Percentiles rank a stretch among this genome's conserved stretches.
Evolutionary conservation across 2,329 filamentous ascomycete genomes (phyloP).

Genomic region (Talaromyces sp.): DNA sequence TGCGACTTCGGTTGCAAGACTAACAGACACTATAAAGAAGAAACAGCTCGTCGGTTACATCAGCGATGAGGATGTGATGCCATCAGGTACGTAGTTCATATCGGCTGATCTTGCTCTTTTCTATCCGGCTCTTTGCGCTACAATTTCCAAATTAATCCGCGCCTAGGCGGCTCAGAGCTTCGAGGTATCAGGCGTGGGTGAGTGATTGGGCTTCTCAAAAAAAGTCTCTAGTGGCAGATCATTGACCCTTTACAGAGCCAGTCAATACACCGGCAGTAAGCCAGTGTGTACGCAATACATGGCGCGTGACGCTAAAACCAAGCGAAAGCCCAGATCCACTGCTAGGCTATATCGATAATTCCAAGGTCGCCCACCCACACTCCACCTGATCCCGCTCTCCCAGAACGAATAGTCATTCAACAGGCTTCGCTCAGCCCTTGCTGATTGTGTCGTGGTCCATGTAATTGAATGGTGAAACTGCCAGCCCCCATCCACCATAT

Average conservation of each 20-base stretch:
- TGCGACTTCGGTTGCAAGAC: neutral
- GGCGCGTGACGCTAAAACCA: neutral
- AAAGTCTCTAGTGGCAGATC: neutral
- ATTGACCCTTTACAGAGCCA: neutral
- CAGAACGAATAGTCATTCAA: neutral
- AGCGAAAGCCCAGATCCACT: neutral
- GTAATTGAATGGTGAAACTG: neutral
- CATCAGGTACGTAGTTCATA: neutral
- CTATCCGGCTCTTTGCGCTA: neutral
- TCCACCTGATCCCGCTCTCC: neutral
- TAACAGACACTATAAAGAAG: neutral
- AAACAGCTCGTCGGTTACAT: neutral
- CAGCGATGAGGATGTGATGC: neutral
- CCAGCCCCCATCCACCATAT: neutral
- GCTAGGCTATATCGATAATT: neutral
- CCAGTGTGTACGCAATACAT: neutral
- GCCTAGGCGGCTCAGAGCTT: neutral
- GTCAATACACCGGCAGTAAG: neutral
- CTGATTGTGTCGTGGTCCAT: neutral
- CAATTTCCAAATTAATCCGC: neutral
- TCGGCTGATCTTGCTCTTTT: neutral
- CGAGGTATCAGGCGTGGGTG: neutral
- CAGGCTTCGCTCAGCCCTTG: neutral
- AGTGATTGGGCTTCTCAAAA: neutral
- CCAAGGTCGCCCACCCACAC: neutral